phyloP scores from a whole-genome alignment of 768 basidiomycete genomes.

The Tricholoma sp. region DNA sequence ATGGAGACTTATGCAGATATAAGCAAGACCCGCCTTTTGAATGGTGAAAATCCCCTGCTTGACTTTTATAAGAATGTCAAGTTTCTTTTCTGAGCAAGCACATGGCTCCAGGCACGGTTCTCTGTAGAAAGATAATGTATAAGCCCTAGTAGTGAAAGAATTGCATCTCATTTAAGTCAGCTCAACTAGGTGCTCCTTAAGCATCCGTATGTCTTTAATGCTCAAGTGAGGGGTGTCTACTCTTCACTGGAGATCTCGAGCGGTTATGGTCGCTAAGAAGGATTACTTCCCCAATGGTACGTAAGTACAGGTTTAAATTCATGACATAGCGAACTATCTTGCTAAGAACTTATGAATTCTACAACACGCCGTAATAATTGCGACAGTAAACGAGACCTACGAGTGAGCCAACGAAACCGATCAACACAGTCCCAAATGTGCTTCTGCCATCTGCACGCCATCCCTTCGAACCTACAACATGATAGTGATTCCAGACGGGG shows the following conservation, averaged over 20 bases:
- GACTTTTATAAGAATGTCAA: constrained; percentile 93
- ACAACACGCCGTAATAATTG: not conserved
- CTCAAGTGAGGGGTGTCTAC: too few species aligned
- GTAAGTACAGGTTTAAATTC: too few species aligned
- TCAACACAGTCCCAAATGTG: not conserved
- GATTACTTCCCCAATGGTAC: too few species aligned
- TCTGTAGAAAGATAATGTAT: not conserved
- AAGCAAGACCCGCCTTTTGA: constrained; percentile 60
- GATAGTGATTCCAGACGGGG: not conserved
- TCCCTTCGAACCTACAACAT: not conserved
- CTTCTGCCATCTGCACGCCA: too few species aligned
- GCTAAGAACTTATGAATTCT: not conserved
- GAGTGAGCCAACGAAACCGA: not conserved
- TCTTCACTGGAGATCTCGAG: too few species aligned
- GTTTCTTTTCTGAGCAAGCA: constrained; percentile 62
- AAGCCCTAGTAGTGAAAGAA: not conserved
- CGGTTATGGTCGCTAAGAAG: too few species aligned
- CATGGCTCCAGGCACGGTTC: not conserved
- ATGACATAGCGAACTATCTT: not conserved
- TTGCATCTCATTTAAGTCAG: not conserved
- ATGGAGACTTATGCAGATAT: constrained; percentile 80
- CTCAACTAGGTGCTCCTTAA: not conserved
- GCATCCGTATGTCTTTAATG: too few species aligned
- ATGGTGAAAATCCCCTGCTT: constrained; percentile 85
- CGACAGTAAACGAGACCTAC: not conserved